phyloP scores from a whole-genome alignment of 345 rosid genomes.

The Euclidium syriacum region DNA sequence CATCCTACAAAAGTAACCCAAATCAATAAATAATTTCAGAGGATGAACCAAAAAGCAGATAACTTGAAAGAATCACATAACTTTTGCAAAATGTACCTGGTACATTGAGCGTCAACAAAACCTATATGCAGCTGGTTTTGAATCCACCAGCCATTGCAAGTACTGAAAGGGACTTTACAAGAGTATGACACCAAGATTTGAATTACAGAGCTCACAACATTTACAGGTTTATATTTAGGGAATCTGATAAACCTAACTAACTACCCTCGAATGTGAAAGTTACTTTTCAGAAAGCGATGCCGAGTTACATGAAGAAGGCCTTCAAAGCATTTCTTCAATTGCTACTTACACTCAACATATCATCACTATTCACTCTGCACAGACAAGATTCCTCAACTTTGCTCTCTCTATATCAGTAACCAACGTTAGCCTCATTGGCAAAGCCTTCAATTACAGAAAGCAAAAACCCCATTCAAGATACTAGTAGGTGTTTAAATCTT shows the following conservation, averaged over 20 bases:
- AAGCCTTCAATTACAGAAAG: neutral
- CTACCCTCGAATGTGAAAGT: too few relatives aligned
- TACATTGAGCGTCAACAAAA: neutral
- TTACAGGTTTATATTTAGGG: too few relatives aligned
- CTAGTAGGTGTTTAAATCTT: neutral
- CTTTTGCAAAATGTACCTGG: neutral
- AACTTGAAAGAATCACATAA: too few relatives aligned
- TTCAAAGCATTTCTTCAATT: too few relatives aligned
- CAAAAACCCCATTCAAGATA: neutral
- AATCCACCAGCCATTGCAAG: neutral
- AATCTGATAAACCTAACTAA: too few relatives aligned
- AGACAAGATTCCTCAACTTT: neutral
- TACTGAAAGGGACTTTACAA: neutral
- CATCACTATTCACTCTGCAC: neutral
- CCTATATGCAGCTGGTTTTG: neutral
- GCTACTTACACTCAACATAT: neutral
- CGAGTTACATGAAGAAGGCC: too few relatives aligned
- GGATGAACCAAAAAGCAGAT: too few relatives aligned
- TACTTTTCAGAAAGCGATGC: too few relatives aligned
- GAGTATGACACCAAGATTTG: neutral
- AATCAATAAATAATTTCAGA: too few relatives aligned
- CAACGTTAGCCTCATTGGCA: neutral
- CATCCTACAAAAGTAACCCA: neutral
- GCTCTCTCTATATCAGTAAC: neutral
- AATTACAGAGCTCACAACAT: too few relatives aligned